phyloP scores from a whole-genome alignment of 768 basidiomycete species.

The Termitomyces sp. region DNA sequence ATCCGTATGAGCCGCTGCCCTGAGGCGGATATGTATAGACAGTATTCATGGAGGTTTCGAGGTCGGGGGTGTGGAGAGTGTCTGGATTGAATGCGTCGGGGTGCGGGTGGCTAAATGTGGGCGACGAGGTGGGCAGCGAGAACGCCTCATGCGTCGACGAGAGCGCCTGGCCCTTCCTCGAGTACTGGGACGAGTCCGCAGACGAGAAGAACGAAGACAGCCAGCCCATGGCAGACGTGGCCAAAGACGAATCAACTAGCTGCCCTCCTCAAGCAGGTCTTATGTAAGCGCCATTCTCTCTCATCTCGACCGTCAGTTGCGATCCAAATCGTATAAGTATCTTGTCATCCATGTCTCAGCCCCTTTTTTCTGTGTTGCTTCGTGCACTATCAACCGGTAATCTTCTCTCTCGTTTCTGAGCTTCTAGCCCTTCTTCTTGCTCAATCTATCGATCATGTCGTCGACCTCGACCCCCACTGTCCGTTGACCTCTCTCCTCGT shows the following conservation, averaged over 20 bases:
- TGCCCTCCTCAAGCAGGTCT: not conserved
- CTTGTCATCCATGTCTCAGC: not conserved
- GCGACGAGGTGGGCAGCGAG: slow-evolving; percentile 73
- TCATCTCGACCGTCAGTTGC: not conserved
- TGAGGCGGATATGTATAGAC: slow-evolving; percentile 79
- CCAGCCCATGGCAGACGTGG: slow-evolving; percentile 57
- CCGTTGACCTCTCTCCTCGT: not conserved
- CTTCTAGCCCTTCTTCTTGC: not conserved
- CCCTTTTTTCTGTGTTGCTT: not conserved
- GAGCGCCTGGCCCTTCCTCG: slow-evolving; percentile 60
- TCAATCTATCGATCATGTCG: not conserved
- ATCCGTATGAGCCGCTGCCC: slow-evolving; percentile 51
- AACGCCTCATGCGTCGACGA: slow-evolving; percentile 85
- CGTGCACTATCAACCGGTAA: not conserved
- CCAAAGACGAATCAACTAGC: not conserved
- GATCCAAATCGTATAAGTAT: not conserved
- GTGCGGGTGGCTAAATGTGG: slow-evolving; percentile 38
- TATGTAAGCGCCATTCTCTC: slow-evolving; percentile 4
- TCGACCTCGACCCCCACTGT: not conserved
- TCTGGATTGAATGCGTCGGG: slow-evolving; percentile 58
- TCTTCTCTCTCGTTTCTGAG: not conserved
- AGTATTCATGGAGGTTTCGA: slow-evolving; percentile 37
- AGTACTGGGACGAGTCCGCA: slow-evolving; percentile 37
- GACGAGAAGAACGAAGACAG: slow-evolving; percentile 57
- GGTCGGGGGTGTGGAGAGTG: slow-evolving; percentile 42